Percentiles rank a stretch among this genome's conserved stretches.
phyloP scores from a whole-genome alignment of 495 filamentous ascomycete genomes.

The Apiosordaria backusii region DNA sequence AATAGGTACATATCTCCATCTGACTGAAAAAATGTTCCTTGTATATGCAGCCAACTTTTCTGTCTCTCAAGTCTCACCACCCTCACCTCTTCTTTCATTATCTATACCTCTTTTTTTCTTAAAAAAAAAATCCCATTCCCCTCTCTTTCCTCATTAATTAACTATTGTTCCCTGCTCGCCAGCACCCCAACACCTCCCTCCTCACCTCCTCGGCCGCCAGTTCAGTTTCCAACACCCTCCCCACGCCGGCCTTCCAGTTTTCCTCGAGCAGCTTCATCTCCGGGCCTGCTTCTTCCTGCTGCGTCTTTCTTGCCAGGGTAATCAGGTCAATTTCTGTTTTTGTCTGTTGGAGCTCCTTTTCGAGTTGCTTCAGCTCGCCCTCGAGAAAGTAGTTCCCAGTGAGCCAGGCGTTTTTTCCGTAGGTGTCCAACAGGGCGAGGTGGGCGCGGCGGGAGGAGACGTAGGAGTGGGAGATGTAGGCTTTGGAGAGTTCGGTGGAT shows the following conservation, averaged over 20 bases:
- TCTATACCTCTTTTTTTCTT: not conserved
- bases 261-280: constrained; percentile 69
- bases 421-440: constrained; percentile 68
- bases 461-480: constrained; percentile 66
- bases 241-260: constrained; percentile 68
- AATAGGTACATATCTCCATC: too few species aligned
- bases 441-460: constrained; percentile 63
- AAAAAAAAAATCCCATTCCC: not conserved
- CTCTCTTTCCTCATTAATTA: not conserved
- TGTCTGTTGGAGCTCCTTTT: constrained; percentile 68
- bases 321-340: constrained; percentile 65
- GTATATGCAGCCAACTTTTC: too few species aligned
- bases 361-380: constrained; percentile 63
- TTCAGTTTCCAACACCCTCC: constrained; percentile 70
- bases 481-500: constrained; percentile 33
- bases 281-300: constrained; percentile 64
- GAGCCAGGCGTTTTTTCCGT: constrained; percentile 89
- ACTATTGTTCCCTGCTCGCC: constrained; percentile 18
- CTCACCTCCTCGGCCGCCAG: constrained; percentile 67
- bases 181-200: constrained; percentile 35
- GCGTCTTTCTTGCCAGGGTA: constrained; percentile 64
- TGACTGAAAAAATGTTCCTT: too few species aligned
- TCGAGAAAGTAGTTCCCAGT: constrained; percentile 78
- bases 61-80: too few species aligned
- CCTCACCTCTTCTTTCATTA: too few species aligned